These are phyloP conservation scores for Boletus vinaceobasis DNA, from an alignment of 768 basidiomycete genomes.

Conservation along the genomic window DNA sequence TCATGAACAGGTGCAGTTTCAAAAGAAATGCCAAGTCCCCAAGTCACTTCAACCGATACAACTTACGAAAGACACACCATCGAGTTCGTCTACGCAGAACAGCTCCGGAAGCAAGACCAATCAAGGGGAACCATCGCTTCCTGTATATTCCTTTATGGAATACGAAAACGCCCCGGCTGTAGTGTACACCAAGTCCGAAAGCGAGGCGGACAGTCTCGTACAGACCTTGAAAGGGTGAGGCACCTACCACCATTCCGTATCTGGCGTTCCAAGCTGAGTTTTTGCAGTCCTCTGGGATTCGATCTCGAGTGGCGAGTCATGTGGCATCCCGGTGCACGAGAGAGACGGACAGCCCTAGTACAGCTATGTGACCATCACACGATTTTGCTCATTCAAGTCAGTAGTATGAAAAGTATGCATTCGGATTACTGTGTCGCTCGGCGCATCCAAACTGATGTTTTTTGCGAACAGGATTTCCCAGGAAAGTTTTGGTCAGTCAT, in stretches of 20 bases:
- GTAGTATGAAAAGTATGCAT: conserved; percentile 42
- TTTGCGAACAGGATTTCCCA: conserved; percentile 38
- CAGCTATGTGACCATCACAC: conserved; percentile 43
- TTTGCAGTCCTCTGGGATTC: conserved; percentile 44
- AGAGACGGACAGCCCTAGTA: conserved; percentile 41
- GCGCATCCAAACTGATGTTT: not conserved
- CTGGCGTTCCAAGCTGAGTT: not conserved
- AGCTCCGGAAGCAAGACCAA: not conserved
- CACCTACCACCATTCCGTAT: not conserved
- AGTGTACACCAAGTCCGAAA: conserved; percentile 40
- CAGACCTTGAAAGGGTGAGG: conserved; percentile 37
- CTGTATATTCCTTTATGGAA: conserved; percentile 39
- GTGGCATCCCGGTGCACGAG: conserved; percentile 29
- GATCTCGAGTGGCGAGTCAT: conserved; percentile 50
- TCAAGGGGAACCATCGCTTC: conserved; percentile 15
- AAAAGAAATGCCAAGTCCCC: not conserved
- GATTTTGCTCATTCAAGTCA: conserved; percentile 48
- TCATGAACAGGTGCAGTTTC: not conserved
- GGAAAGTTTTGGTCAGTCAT: conserved; percentile 36
- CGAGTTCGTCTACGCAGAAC: conserved; percentile 3
- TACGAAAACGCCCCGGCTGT: conserved; percentile 29
- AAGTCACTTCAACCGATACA: not conserved
- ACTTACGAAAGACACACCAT: not conserved
- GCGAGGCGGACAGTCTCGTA: conserved; percentile 40
- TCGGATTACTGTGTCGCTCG: not conserved